Conservation (phyloP, 805 yeast species). For the Tetrapisispora phaffii region DNA sequence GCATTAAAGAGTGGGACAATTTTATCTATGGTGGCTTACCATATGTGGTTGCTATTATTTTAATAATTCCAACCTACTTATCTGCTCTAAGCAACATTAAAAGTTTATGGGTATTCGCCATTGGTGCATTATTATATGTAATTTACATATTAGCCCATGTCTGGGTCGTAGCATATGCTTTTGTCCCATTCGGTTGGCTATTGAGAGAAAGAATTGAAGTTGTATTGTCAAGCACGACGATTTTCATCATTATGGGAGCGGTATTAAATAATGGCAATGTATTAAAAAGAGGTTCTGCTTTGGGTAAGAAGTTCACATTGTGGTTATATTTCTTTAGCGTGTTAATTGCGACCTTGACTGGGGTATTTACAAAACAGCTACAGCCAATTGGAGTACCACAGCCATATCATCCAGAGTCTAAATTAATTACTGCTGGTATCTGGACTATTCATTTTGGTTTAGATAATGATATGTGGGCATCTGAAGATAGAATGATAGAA, state of each 20-base stretch:
- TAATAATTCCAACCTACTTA: constrained; percentile 56
- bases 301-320: constrained; percentile 10
- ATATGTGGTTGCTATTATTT: constrained; percentile 53
- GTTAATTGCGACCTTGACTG: constrained; percentile 11
- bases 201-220: constrained; percentile 83
- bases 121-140: constrained; percentile 41
- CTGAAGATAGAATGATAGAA: constrained; percentile 81
- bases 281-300: constrained; percentile 1
- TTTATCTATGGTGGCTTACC: constrained; percentile 54
- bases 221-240: constrained; percentile 49
- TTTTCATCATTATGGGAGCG: constrained; percentile 45
- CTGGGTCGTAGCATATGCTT: constrained; percentile 97
- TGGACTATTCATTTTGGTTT: constrained; percentile 98
- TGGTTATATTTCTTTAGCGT: constrained; percentile 12
- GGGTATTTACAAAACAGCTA: constrained; percentile 16
- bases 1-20: constrained; percentile 23
- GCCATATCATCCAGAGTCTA: constrained; percentile 59
- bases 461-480: constrained; percentile 97
- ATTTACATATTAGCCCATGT: constrained; percentile 70
- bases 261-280: constrained; percentile 7
- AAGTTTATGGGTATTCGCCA: constrained; percentile 44
- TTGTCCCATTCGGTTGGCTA: constrained; percentile 88
- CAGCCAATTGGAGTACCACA: constrained; percentile 40
- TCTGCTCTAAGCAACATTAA: constrained; percentile 45
- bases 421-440: constrained; percentile 83